Conservation (phyloP, 345 rosid genomes). For the Punica granatum region DNA sequence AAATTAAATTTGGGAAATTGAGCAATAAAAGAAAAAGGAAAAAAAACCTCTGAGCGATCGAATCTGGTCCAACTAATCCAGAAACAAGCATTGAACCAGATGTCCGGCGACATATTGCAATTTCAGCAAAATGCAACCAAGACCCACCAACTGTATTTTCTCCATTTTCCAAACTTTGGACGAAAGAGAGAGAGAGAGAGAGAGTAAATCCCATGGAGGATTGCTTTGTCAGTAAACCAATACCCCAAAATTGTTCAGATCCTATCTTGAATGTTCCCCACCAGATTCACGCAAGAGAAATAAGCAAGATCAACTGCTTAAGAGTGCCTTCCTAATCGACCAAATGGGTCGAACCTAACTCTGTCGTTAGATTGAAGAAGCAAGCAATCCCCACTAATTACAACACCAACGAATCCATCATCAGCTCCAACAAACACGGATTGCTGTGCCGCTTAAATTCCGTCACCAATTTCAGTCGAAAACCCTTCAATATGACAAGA, state of each 20-base stretch:
- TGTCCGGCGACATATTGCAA: not conserved
- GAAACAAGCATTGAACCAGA: not conserved
- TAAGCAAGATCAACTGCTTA: not conserved
- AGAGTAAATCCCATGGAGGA: not conserved
- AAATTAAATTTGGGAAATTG: not conserved
- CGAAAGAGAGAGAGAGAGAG: not conserved
- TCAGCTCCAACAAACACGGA: not conserved
- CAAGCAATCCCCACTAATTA: not conserved
- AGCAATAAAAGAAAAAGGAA: too few species aligned
- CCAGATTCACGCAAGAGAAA: not conserved
- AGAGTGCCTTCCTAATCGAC: not conserved
- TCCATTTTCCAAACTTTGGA: too few species aligned
- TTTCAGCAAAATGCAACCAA: not conserved
- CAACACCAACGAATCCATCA: not conserved
- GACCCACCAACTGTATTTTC: not conserved
- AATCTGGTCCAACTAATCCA: not conserved
- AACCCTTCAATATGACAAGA: not conserved
- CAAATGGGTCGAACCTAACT: not conserved
- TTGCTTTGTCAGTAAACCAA: not conserved
- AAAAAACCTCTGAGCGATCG: not conserved
- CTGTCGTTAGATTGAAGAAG: not conserved
- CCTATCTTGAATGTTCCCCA: not conserved
- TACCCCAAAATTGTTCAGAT: not conserved
- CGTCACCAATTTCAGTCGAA: not conserved
- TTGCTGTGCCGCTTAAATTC: not conserved